These are phyloP conservation scores for Microascus cirrosus DNA, from an alignment of 2,329 filamentous ascomycete species.

Conservation along the genomic window DNA sequence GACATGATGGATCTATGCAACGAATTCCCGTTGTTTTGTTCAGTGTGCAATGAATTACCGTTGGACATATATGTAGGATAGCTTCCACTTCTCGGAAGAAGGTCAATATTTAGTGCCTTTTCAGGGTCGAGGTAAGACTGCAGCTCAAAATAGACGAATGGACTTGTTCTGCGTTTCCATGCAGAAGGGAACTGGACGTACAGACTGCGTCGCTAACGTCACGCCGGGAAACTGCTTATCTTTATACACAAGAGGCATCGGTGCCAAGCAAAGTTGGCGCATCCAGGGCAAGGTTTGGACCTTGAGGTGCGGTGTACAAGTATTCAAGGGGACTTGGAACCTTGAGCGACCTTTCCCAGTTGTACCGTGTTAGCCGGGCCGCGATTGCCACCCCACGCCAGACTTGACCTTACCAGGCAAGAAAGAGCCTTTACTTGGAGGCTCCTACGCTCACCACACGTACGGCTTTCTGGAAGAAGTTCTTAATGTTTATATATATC, in stretches of 20 bases:
- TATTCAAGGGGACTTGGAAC: not conserved
- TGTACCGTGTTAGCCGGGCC: not conserved
- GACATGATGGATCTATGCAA: slow-evolving; percentile 19
- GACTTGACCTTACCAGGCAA: not conserved
- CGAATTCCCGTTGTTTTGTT: not conserved
- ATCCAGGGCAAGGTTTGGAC: not conserved
- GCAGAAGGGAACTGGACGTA: too few relatives aligned
- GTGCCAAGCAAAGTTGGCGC: not conserved
- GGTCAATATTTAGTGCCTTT: too few relatives aligned
- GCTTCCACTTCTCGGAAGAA: too few relatives aligned
- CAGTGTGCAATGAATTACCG: not conserved
- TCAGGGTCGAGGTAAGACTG: too few relatives aligned
- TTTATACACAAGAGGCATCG: not conserved
- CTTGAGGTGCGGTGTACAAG: not conserved
- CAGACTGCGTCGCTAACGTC: not conserved
- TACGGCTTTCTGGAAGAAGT: too few relatives aligned
- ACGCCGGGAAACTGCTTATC: not conserved
- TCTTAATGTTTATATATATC: too few relatives aligned
- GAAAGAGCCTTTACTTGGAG: not conserved
- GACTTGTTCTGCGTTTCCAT: too few relatives aligned
- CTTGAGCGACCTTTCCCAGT: not conserved
- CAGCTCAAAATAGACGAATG: too few relatives aligned
- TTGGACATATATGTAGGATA: not conserved
- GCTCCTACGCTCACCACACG: too few relatives aligned
- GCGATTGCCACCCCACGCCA: not conserved